Percentiles rank a stretch among this genome's conserved stretches.
Evolutionary conservation across 1,139 yeast species (phyloP).

Genomic region (Geotrichum aggregatum): DNA sequence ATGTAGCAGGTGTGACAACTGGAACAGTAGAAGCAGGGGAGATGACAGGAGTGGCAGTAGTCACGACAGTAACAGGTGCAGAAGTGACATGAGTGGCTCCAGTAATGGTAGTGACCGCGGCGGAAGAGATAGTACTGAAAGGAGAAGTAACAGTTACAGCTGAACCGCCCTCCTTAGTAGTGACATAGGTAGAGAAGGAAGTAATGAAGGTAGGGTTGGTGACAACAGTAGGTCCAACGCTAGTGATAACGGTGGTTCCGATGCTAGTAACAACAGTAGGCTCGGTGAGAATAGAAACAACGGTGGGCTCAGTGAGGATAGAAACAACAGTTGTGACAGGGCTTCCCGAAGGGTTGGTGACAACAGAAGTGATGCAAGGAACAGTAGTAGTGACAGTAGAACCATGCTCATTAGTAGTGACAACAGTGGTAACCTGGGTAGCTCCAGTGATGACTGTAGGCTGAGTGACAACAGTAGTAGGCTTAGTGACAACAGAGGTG

Average conservation of each 20-base stretch:
- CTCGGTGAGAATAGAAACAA: background rate
- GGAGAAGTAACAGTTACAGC: background rate
- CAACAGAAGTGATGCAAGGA: background rate
- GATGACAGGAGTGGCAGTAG: slow-evolving; percentile 5
- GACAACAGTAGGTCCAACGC: background rate
- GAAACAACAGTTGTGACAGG: too few relatives aligned
- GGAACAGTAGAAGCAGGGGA: too few relatives aligned
- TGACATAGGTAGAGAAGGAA: slow-evolving; percentile 4
- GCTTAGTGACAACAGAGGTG: background rate
- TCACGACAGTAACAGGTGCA: background rate
- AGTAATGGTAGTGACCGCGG: slow-evolving; percentile 3
- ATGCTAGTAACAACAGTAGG: background rate
- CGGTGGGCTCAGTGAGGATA: slow-evolving; percentile 6
- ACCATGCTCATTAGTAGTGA: too few relatives aligned
- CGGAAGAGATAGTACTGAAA: background rate
- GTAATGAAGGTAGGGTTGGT: background rate
- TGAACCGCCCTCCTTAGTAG: background rate
- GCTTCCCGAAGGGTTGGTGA: too few relatives aligned
- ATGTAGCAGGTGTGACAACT: background rate
- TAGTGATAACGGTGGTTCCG: background rate
- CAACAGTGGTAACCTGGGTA: background rate
- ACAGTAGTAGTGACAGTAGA: background rate
- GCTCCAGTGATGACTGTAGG: too few relatives aligned
- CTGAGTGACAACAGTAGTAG: background rate
- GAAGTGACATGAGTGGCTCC: slow-evolving; percentile 6